Base-by-base conservation (phyloP, 225 moss, liverwort and hornwort genomes). In the Marchantia paleacea region DNA sequence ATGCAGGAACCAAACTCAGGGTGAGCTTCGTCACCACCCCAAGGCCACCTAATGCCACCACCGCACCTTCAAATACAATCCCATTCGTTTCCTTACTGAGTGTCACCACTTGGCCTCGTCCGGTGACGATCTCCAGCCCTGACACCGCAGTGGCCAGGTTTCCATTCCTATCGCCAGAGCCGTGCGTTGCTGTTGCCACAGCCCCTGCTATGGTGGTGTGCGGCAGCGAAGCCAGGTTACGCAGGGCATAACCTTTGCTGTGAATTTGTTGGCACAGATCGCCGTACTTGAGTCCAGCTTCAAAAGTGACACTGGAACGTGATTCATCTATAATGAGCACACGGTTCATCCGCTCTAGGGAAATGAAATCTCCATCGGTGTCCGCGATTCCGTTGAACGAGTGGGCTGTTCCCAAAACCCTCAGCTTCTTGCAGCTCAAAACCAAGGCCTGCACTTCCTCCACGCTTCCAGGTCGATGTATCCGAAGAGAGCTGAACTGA, bases 371-470 rank as follows among this genome's bases (percentile, higher is more conserved):
- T 80, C 82, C 48, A 71, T 83, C 74, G 71, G 64, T 89, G 81
- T 92, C 91, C 0, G 88, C 87, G 25, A 92, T 88, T 77, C 66
- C 77, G 19, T 92, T 92, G 83, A 92, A 92, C 15, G 88, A 81
- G 80, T 92, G 92, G 26, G 89, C 86, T 50, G 89, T 86, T 75
- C 89, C 92, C 0, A 39, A 75, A n/a, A 71, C n/a, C 8, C 80
- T 85, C 75, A 91, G 80, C 19, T 80, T 84, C 84, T 84, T 76
- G 11, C 78, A 73, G 25, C 85, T 78, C 63, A 66, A 54, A 63
- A 92, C 24, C 4, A 91, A 73, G 4, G 75, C 83, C 50, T 83
- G 88, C 9, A 92, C 76, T 67, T 91, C 82, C 57, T 87, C 83
- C 20, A 88, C 47, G 31, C 85, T 90, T 0, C n/a, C 66, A 3